Evolutionary conservation across 73 alveolate species (phyloP), one percentile per base, ranked within the genome.

Genomic region (Uronychia binucleata): DNA sequence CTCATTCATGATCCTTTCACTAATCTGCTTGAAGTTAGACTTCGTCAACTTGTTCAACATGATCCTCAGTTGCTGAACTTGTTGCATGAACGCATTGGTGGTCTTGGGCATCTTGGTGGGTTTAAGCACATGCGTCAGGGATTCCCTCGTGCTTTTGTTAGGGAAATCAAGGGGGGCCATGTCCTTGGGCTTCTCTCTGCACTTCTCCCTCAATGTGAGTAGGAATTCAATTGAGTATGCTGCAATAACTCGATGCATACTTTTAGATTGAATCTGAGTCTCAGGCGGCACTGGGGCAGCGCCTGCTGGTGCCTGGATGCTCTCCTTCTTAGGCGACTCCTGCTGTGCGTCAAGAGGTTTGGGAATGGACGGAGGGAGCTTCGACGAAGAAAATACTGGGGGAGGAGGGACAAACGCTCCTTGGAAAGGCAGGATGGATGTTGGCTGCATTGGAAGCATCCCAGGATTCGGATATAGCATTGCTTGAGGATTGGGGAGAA

Each of bases 151-250:
- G 25, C 30, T 57, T 35, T 85, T 85, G 33, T 78, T 77, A 1
- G 91, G 91, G 86, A 85, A 85, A 78, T 85, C 91, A 74, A 85
- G 29, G 0, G 31, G 5, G 0, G 91, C 82, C 91, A 85, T 85
- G 26, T 34, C 79, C 57, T 30, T 25, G 28, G 91, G 91, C 75
- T 83, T 85, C 11, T 78, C 87, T 58, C 74, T 77, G 82, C 1
- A 26, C 27, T 34, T 31, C 28, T 34, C 58, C 31, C 77, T 85
- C 57, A 85, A 33, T 0, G 87, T 57, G 1, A 85, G 74, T 33
- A 85, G 13, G 78, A 85, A 78, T 25, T 85, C 91, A 13, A 85
- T 46, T 34, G 91, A 30, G 77, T 85, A 85, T 8, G 75, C 80
- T 32, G 67, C 19, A 46, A 11, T 19, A 11, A 46, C 19, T 46